Evolutionary conservation across 2,329 filamentous ascomycete species (phyloP).

Genomic region (Ramularia collo-cygni): DNA sequence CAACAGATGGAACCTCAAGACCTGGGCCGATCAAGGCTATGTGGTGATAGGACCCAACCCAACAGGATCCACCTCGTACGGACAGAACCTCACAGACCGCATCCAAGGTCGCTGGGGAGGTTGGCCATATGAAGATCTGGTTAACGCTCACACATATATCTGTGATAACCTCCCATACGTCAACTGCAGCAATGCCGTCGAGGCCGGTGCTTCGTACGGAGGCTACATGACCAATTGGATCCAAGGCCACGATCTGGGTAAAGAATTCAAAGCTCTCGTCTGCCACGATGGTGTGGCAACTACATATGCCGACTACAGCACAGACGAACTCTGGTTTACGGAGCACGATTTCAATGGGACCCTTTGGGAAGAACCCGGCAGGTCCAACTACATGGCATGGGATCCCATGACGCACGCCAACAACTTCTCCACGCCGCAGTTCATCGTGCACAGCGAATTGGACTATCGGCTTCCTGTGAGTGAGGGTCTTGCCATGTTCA

Average conservation of each 20-base stretch:
- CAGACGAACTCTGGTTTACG: slow-evolving; percentile 47
- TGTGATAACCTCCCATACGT: slow-evolving; percentile 18
- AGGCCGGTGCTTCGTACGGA: slow-evolving; percentile 31
- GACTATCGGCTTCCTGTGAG: slow-evolving; percentile 19
- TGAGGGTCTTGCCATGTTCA: slow-evolving; percentile 21
- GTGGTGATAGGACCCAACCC: slow-evolving; percentile 27
- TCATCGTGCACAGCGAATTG: slow-evolving; percentile 20
- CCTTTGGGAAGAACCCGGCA: slow-evolving; percentile 37
- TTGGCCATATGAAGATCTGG: slow-evolving; percentile 22
- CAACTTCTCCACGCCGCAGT: slow-evolving; percentile 20
- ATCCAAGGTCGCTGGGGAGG: slow-evolving; percentile 21
- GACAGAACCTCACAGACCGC: slow-evolving; percentile 24
- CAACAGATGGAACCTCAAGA: slow-evolving; percentile 25
- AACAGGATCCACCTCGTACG: slow-evolving; percentile 26
- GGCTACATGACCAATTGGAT: slow-evolving; percentile 48
- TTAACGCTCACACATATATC: slow-evolving; percentile 18
- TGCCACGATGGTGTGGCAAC: slow-evolving; percentile 71
- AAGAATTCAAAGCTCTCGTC: slow-evolving; percentile 80
- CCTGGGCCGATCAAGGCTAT: slow-evolving; percentile 28
- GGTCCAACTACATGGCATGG: slow-evolving; percentile 13
- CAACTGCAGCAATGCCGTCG: slow-evolving; percentile 21
- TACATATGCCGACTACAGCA: slow-evolving; percentile 35
- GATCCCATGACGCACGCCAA: slow-evolving; percentile 18
- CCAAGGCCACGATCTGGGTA: slow-evolving; percentile 73
- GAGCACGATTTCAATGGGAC: slow-evolving; percentile 45